Conservation (phyloP, 345 rosid genomes). For the Raphanus sativus region DNA sequence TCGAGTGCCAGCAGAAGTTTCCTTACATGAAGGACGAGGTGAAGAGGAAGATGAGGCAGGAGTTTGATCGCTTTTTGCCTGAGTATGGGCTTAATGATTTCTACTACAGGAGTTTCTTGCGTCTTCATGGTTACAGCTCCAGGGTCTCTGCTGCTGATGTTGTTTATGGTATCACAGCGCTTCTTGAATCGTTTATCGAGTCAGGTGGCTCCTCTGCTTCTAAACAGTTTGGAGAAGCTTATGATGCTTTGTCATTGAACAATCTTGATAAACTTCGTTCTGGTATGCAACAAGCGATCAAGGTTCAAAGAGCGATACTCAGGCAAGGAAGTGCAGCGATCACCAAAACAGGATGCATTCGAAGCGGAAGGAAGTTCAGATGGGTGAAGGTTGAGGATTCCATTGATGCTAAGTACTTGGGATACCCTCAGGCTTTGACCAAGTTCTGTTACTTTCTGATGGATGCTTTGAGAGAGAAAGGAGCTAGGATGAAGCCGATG, state of each 20-base stretch:
- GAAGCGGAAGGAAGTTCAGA: constrained; percentile 91
- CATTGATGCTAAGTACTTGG: constrained; percentile 65
- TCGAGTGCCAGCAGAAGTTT: constrained; percentile 94
- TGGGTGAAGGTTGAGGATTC: constrained; percentile 94
- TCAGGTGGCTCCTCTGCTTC: constrained; percentile 79
- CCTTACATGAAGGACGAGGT: constrained; percentile 91
- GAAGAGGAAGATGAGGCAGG: constrained; percentile 82
- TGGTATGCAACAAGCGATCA: constrained; percentile 96
- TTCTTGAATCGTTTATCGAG: constrained; percentile 84
- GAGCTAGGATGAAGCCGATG: constrained; percentile 84
- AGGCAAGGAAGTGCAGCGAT: constrained; percentile 93
- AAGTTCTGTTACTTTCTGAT: constrained; percentile 90
- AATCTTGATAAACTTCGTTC: constrained; percentile 65
- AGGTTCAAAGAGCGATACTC: constrained; percentile 77
- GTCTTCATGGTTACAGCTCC: constrained; percentile 85
- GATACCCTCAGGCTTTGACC: constrained; percentile 92
- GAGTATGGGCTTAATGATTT: constrained; percentile 45
- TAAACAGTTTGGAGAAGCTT: constrained; percentile 86
- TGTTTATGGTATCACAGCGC: constrained; percentile 82
- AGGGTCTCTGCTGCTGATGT: constrained; percentile 94
- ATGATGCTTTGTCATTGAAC: constrained; percentile 74
- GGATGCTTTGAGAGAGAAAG: constrained; percentile 95
- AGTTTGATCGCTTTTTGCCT: constrained; percentile 81
- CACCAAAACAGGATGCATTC: constrained; percentile 67
- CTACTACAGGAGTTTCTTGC: constrained; percentile 75